Evolutionary conservation across 768 basidiomycete genomes (phyloP).

Genomic region (Boletales sp.): DNA sequence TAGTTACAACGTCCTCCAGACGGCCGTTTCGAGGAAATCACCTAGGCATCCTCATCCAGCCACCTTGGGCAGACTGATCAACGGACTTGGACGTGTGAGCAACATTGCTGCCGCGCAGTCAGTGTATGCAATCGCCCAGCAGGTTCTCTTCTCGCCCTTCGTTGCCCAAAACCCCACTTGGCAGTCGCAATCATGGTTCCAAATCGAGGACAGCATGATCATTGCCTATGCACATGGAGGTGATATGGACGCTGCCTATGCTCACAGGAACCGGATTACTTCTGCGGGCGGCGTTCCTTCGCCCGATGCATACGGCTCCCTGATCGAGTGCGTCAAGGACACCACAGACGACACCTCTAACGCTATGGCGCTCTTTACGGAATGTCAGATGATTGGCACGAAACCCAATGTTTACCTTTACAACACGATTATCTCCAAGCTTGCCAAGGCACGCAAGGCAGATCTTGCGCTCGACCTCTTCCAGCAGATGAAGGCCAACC

Average conservation of each 20-base stretch:
- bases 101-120: conserved; percentile 58
- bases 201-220: conserved; percentile 87
- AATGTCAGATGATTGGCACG: conserved; percentile 68
- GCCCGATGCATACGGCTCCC: conserved; percentile 88
- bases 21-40: conserved; percentile 33
- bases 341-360: conserved; percentile 94
- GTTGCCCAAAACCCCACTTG: conserved; percentile 38
- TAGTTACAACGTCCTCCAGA: conserved; percentile 50
- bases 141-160: conserved; percentile 43
- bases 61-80: conserved; percentile 61
- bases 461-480: conserved; percentile 87
- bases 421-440: conserved; percentile 96
- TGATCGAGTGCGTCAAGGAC: conserved; percentile 85
- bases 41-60: conserved; percentile 50
- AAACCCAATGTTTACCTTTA: conserved; percentile 83
- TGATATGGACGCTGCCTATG: conserved; percentile 73
- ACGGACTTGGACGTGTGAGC: conserved; percentile 59
- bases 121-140: conserved; percentile 68
- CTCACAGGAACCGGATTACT: conserved; percentile 75
- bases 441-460: conserved; percentile 91
- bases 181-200: conserved; percentile 65
- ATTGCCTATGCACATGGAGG: conserved; percentile 81
- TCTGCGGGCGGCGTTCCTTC: conserved; percentile 74
- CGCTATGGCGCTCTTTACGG: conserved; percentile 79
- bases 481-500: conserved; percentile 70